These are phyloP conservation scores for Boletus coccyginus DNA, from an alignment of 768 basidiomycete species.

Conservation along the genomic window DNA sequence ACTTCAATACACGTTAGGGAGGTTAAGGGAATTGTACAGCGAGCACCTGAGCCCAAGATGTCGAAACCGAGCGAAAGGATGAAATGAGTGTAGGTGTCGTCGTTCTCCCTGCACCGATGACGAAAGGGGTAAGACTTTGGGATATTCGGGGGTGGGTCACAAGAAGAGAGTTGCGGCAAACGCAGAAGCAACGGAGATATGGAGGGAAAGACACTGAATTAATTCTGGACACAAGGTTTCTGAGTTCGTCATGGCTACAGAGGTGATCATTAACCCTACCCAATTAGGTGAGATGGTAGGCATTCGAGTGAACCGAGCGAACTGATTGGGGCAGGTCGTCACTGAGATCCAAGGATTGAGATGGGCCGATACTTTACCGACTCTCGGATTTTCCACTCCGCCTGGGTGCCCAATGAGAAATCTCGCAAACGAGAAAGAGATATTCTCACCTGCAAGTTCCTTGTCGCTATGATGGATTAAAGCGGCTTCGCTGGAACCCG, in stretches of 20 bases:
- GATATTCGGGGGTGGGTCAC: not conserved
- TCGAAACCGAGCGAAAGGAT: conserved; percentile 15
- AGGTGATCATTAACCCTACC: not conserved
- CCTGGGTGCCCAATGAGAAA: not conserved
- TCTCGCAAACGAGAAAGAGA: too few species aligned
- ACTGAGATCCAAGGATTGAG: not conserved
- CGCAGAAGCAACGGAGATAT: conserved; percentile 7
- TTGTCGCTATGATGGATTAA: not conserved
- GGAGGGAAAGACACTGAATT: conserved; percentile 2
- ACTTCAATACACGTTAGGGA: not conserved
- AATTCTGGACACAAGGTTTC: conserved; percentile 8
- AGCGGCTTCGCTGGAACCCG: not conserved
- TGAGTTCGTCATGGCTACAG: conserved; percentile 24
- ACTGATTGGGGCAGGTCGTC: not conserved
- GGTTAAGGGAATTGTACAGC: not conserved
- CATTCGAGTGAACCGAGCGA: conserved; percentile 1
- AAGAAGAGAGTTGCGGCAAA: not conserved
- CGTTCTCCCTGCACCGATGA: conserved; percentile 11
- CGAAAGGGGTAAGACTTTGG: not conserved
- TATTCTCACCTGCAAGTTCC: not conserved
- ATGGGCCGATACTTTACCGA: not conserved
- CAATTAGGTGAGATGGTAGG: not conserved
- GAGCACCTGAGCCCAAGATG: not conserved
- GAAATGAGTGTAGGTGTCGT: conserved; percentile 25
- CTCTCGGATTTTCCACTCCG: not conserved